Evolutionary conservation across 2,329 filamentous ascomycete species (phyloP).

Genomic region (Ascochyta clinopodiicola): DNA sequence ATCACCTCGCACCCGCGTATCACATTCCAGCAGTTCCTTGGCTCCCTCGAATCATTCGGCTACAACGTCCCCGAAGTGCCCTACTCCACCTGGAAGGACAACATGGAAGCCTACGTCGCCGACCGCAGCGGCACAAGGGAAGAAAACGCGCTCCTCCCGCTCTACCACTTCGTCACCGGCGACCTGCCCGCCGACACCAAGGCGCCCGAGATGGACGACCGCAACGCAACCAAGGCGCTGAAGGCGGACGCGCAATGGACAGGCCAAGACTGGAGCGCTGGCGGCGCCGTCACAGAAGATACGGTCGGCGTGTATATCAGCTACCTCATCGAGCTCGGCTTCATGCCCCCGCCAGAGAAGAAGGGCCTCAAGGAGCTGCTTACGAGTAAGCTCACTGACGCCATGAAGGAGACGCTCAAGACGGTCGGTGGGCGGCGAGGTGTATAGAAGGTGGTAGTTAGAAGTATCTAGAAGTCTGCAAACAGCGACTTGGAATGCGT

Average conservation of each 20-base stretch:
- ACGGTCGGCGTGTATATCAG: conserved; percentile 68
- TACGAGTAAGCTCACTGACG: conserved; percentile 35
- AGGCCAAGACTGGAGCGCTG: conserved; percentile 63
- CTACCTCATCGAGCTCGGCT: conserved; percentile 68
- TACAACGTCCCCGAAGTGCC: conserved; percentile 71
- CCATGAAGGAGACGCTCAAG: conserved; percentile 44
- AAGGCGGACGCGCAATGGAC: conserved; percentile 68
- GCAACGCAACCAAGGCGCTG: conserved; percentile 70
- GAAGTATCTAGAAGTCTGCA: no score
- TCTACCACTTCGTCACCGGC: conserved; percentile 75
- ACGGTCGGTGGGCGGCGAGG: conserved; percentile 42
- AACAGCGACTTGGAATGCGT: no score
- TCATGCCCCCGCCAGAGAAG: conserved; percentile 57
- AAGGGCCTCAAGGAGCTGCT: conserved; percentile 39
- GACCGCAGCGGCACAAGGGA: conserved; percentile 63
- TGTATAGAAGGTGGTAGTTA: conserved; percentile 4
- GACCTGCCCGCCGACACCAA: conserved; percentile 74
- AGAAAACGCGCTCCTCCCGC: conserved; percentile 71
- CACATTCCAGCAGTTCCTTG: conserved; percentile 79
- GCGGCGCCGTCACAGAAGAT: conserved; percentile 64
- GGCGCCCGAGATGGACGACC: conserved; percentile 77
- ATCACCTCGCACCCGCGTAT: conserved; percentile 81
- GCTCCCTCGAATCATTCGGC: conserved; percentile 72
- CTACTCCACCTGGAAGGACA: conserved; percentile 72
- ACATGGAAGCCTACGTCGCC: conserved; percentile 72